Evolutionary conservation across 2,329 filamentous ascomycete species (phyloP), one percentile per base, ranked within the genome.

Genomic region (Talaromyces atroroseus): DNA sequence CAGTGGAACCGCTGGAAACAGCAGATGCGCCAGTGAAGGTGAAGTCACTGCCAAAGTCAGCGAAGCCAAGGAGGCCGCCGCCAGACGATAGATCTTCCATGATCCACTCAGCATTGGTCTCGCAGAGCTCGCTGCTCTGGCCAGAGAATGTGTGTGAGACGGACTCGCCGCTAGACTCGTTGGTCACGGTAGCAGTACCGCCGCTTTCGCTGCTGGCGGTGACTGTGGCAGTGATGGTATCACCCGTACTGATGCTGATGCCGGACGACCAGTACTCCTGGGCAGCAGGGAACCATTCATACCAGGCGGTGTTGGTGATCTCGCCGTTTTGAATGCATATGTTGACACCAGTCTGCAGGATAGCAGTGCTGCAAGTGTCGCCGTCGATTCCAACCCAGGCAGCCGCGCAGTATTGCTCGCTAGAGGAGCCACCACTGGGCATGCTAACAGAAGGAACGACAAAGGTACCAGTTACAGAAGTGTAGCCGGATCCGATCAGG

Each of bases 331-430:
- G 63, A 44, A 78, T 69, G 52, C 76, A 78, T 63, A 82, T 81
- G 66, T 84, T 81, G 44, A 85, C 69, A 38, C 82, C 82, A 1
- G 80, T 80, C 65, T 84, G 81, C 7, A 84, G 68, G 53, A 84
- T 82, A 3, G 80, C 79, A 4, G 71, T 73, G 16, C 64, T 65
- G 67, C 80, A 83, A 4, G 80, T 82, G 62, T 83, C 80, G 12
- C 82, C 82, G 57, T 85, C 82, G 57, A 85, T 84, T 23, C 82
- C 82, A 6, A 85, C 81, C 82, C 81, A 84, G 8, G 80, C 80
- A 0, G 79, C 78, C 2, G 76, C 78, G 32, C 52, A 58, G 57
- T 58, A 58, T 24, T 56, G 57, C 10, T 34, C 18, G 49, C 76
- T 76, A 63, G 79, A 76, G 40, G 63, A 66, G 21, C 68, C 70